Evolutionary conservation across 139 green algal species (phyloP).

Genomic region (Ettlia oleoabundans): DNA sequence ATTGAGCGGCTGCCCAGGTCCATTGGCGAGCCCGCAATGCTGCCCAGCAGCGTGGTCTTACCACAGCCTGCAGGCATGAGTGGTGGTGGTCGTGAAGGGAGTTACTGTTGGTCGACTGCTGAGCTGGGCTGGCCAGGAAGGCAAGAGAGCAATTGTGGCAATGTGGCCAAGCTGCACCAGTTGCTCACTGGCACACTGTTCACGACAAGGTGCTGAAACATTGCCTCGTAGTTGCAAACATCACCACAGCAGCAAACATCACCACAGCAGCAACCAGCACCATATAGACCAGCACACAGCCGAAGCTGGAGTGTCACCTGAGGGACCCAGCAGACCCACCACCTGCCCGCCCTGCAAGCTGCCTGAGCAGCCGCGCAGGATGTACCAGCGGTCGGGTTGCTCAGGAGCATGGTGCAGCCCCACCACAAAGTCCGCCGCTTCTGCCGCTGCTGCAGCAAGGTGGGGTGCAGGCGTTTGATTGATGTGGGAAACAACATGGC

Average conservation of each 20-base stretch:
- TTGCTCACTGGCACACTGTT: no score
- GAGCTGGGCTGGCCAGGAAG: no score
- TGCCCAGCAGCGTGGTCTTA: slow-evolving; percentile 77
- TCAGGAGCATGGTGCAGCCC: slow-evolving; percentile 23
- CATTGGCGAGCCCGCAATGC: slow-evolving; percentile 50
- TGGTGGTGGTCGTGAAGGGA: not conserved
- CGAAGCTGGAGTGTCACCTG: not conserved
- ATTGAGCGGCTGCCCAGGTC: slow-evolving; percentile 24
- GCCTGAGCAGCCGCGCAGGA: slow-evolving; percentile 33
- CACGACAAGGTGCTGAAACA: no score
- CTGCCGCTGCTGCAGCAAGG: not conserved
- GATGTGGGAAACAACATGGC: no score
- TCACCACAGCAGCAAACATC: no score
- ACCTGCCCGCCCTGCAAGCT: slow-evolving; percentile 35
- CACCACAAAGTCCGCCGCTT: slow-evolving; percentile 29
- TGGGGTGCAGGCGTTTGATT: not conserved
- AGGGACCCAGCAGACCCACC: slow-evolving; percentile 50
- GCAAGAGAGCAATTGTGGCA: no score
- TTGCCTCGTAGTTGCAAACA: no score
- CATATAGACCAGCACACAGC: no score
- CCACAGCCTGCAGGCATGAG: slow-evolving; percentile 56
- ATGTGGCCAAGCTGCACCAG: no score
- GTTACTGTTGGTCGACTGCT: no score
- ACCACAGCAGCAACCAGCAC: no score
- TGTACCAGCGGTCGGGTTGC: slow-evolving; percentile 24